Conservation (phyloP, 2,329 filamentous ascomycete species). For the Torrubiellomyces zombiae region DNA sequence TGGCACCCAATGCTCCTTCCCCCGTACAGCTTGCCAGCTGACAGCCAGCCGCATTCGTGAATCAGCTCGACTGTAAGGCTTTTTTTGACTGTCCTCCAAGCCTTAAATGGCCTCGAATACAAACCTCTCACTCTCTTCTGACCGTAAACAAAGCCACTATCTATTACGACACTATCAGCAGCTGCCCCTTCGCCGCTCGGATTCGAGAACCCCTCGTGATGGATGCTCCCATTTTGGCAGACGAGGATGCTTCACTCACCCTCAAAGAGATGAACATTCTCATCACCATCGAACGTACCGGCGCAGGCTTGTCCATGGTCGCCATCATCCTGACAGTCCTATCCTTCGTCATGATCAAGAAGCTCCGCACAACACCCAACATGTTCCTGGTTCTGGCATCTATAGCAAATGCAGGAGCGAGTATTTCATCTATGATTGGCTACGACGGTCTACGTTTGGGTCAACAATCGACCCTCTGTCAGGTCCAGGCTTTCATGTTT, state of each 20-base stretch:
- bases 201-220: not conserved
- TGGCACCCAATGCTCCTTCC: no score
- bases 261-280: conserved; percentile 23
- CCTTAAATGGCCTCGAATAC: not conserved
- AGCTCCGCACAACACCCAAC: conserved; percentile 38
- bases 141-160: not conserved
- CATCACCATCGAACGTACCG: conserved; percentile 33
- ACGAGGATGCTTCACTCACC: conserved; percentile 11
- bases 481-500: conserved; percentile 42
- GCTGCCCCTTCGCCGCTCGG: no score
- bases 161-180: not conserved
- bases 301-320: conserved; percentile 34
- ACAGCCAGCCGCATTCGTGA: not conserved
- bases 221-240: conserved; percentile 2
- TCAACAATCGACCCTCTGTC: conserved; percentile 39
- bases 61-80: no score
- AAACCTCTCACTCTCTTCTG: not conserved
- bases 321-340: conserved; percentile 32
- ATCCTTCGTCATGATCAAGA: conserved; percentile 31
- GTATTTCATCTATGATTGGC: conserved; percentile 53
- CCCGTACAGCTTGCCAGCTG: conserved; percentile 1
- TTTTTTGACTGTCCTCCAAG: not conserved
- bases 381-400: conserved; percentile 25
- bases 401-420: conserved; percentile 31
- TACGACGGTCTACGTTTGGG: conserved; percentile 43